Evolutionary conservation across 345 rosid genomes (phyloP).

Genomic region (Mangifera indica): DNA sequence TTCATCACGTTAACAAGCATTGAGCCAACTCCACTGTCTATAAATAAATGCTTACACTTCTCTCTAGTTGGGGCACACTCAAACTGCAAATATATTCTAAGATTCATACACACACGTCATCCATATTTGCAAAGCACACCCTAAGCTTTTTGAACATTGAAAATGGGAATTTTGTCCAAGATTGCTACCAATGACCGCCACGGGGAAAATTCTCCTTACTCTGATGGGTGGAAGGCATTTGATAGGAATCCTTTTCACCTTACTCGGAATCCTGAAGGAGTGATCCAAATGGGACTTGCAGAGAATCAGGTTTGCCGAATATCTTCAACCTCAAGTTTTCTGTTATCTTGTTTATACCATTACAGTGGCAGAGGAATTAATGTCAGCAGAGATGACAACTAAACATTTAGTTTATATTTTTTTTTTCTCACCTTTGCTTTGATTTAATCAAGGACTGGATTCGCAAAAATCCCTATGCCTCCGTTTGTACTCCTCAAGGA

Average conservation of each 20-base stretch:
- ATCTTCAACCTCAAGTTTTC: not conserved
- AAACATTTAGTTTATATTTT: not conserved
- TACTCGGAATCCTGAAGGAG: not conserved
- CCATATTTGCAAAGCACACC: no score
- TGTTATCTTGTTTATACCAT: not conserved
- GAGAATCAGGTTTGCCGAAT: conserved; percentile 66
- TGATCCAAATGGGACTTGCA: conserved; percentile 85
- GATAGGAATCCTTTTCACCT: conserved; percentile 66
- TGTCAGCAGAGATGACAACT: not conserved
- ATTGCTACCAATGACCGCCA: conserved; percentile 59
- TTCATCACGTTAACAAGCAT: not conserved
- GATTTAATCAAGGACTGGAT: conserved; percentile 69
- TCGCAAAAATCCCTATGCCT: conserved; percentile 56
- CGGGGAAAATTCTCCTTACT: conserved; percentile 77
- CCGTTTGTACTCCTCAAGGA: conserved; percentile 75
- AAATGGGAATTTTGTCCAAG: conserved; percentile 41
- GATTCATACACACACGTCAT: not conserved
- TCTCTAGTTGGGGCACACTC: no score
- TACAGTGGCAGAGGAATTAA: not conserved
- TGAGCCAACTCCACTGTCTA: not conserved
- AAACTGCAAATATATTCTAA: no score
- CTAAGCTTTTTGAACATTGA: no score
- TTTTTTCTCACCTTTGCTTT: conserved; percentile 53
- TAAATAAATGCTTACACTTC: conserved; percentile 6
- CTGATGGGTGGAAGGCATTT: conserved; percentile 86